Conservation (phyloP, 192 early-diverging fungal genomes). For the Coemansia sp. region DNA sequence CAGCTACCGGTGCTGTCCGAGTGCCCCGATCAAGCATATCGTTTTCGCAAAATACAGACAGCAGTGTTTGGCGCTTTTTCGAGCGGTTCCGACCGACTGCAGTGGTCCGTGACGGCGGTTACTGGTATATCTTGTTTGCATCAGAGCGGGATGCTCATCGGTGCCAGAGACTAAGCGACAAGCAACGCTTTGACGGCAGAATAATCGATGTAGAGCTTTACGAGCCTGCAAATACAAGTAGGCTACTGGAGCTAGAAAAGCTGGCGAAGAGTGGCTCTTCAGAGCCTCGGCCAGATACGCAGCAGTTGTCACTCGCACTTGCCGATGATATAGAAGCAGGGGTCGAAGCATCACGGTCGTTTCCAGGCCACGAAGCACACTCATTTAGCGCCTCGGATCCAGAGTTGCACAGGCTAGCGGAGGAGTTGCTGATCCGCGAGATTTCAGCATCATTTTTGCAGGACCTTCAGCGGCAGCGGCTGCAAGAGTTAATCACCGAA, state of each 20-base stretch:
- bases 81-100: slow-evolving; percentile 39
- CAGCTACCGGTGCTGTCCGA: slow-evolving; percentile 18
- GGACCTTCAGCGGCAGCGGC: slow-evolving; percentile 27
- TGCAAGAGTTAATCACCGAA: slow-evolving; percentile 18
- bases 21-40: slow-evolving; percentile 51
- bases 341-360: not conserved
- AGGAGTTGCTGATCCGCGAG: slow-evolving; percentile 48
- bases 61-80: slow-evolving; percentile 32
- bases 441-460: slow-evolving; percentile 40
- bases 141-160: slow-evolving; percentile 49
- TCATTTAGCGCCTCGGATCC: slow-evolving; percentile 19
- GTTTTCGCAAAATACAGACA: slow-evolving; percentile 38
- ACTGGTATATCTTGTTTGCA: slow-evolving; percentile 52
- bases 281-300: not conserved
- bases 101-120: slow-evolving; percentile 30
- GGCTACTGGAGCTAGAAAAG: slow-evolving; percentile 24
- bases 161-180: slow-evolving; percentile 48
- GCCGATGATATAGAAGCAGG: not conserved
- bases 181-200: slow-evolving; percentile 33
- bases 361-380: slow-evolving; percentile 26
- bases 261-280: slow-evolving; percentile 4
- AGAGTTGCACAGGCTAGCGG: slow-evolving; percentile 19
- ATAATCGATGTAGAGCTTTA: slow-evolving; percentile 50
- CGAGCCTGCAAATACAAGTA: slow-evolving; percentile 15
- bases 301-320: not conserved